Conservation (phyloP, 164 flowering plant genomes). For the Taxillus chinensis region DNA sequence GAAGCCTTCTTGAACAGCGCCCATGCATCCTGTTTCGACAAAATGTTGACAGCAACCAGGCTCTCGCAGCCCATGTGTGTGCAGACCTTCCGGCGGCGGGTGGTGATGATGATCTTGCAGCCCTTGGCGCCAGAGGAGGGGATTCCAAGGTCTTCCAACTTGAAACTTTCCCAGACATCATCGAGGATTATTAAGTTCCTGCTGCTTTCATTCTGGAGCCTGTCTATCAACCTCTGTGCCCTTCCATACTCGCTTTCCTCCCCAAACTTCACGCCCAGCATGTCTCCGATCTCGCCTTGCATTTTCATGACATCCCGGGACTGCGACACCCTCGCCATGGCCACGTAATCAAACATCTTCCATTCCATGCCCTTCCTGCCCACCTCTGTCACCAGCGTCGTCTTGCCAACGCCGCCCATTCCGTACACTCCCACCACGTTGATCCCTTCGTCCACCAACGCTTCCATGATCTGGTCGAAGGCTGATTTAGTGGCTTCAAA, state of each 20-base stretch:
- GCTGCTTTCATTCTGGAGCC: neutral
- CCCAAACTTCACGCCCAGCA: neutral
- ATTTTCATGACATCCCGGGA: neutral
- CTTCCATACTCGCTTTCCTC: neutral
- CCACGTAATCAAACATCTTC: slow-evolving; percentile 7
- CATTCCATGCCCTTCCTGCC: slow-evolving; percentile 1
- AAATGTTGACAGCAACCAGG: no score
- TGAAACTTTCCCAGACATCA: no score
- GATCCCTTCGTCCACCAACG: neutral
- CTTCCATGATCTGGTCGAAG: slow-evolving; percentile 3
- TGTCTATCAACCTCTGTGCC: neutral
- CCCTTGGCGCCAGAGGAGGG: no score
- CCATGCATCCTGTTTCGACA: no score
- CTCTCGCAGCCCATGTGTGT: no score
- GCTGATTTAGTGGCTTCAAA: slow-evolving; percentile 2
- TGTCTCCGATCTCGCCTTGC: slow-evolving; percentile 6
- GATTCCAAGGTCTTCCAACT: no score
- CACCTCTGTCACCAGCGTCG: slow-evolving; percentile 8
- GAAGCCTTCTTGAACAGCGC: no score
- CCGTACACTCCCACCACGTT: slow-evolving; percentile 7
- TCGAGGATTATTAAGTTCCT: no score
- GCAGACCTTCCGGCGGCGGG: no score
- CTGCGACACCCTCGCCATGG: slow-evolving; percentile 1
- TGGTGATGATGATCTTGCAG: no score
- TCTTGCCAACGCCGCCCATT: slow-evolving; percentile 12